Conservation (phyloP, 2,329 filamentous ascomycete genomes). For the Aureobasidium uvarum region DNA sequence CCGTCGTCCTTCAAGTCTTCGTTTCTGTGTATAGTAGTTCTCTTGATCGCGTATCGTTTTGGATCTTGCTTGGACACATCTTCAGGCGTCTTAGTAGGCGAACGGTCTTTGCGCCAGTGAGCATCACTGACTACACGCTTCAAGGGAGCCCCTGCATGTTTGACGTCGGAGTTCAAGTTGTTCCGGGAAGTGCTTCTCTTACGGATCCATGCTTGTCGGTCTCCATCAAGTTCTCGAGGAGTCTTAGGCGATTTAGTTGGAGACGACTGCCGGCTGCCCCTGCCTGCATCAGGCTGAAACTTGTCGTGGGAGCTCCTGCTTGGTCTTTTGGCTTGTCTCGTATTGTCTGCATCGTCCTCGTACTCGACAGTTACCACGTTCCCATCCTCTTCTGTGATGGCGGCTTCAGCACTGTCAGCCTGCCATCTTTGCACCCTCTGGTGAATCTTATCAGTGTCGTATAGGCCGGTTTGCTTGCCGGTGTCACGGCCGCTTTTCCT, state of each 20-base stretch:
- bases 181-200: constrained; percentile 39
- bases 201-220: constrained; percentile 40
- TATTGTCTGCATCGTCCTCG: constrained; percentile 40
- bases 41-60: constrained; percentile 24
- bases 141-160: constrained; percentile 65
- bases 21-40: constrained; percentile 10
- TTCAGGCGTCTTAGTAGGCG: constrained; percentile 30
- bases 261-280: background rate
- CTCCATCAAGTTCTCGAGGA: constrained; percentile 32
- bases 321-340: constrained; percentile 26
- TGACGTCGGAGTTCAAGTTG: constrained; percentile 47
- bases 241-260: constrained; percentile 21
- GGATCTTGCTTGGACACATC: background rate
- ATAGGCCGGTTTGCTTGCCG: constrained; percentile 23
- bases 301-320: constrained; percentile 18
- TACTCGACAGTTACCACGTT: constrained; percentile 58
- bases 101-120: constrained; percentile 62
- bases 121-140: constrained; percentile 92
- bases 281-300: background rate
- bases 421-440: constrained; percentile 85
- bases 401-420: constrained; percentile 67
- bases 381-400: constrained; percentile 52
- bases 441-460: constrained; percentile 51
- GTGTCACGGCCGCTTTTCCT: constrained; percentile 14
- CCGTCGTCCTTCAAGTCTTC: constrained; percentile 28